Base-by-base conservation (phyloP, 306 rosid species). In the Cajanus cajan region DNA sequence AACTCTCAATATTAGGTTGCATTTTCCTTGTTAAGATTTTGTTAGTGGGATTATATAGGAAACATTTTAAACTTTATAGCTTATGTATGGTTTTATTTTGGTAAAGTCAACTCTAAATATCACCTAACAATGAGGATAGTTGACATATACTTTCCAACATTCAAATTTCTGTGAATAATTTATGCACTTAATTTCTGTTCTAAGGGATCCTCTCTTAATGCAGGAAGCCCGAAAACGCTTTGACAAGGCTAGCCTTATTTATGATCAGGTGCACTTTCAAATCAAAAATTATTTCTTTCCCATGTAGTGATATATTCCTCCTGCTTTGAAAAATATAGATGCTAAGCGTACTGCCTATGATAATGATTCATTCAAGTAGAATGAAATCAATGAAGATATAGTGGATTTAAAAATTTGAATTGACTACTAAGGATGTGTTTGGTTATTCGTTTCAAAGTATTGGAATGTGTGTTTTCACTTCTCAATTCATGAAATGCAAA, bases 171-270 rank as follows among this genome's bases (percentile, higher is more conserved):
- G 33, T 41, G 54, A 31, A 81, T 67, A 22, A 67, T 21, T 39
- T 44, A 73, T 77, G 81, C 71, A 8, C 51, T 74, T 84, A 51
- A 50, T 77, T 79, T 64, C 68, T 80, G 68, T 80, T 77, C 70
- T 84, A 74, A 87, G 82, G 80, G 85, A 59, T 83, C 74, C 70
- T 82, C 74, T 71, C 78, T 81, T 84, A 71, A 84, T 90, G 90
- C 96, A 96, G 99, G 99, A 96, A 86, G 96, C 98, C n/a, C 91
- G 99, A 48, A 96, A 93, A 70, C 98, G 87, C 70, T 96, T 96
- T 82, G 99, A 96, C 87, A 96, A 91, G 86, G 99, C 98, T 72
- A 93, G 97, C 83, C 98, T 96, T 89, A 84, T 88, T 77, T 96
- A 96, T 81, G 99, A 96, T 78, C 99, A 96, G 98, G 99, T 96